Evolutionary conservation across 306 rosid species (phyloP).

Genomic region (Quercus suber): DNA sequence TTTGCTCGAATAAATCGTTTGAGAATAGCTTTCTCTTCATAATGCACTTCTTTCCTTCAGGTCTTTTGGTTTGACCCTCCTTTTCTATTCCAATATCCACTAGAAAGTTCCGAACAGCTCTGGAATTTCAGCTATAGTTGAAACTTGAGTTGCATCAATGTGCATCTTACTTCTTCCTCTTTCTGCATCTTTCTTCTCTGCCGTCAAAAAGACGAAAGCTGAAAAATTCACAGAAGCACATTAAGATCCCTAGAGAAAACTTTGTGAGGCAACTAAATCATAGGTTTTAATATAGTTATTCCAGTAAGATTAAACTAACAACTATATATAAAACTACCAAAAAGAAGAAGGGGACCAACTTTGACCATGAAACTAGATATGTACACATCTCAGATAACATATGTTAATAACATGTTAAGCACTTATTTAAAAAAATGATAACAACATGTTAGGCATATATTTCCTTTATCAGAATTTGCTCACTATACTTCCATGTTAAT

Average conservation of each 20-base stretch:
- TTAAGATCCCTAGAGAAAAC: slow-evolving; percentile 1
- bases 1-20: slow-evolving; percentile 72
- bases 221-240: slow-evolving; percentile 34
- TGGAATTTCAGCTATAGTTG: slow-evolving; percentile 55
- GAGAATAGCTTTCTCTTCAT: slow-evolving; percentile 88
- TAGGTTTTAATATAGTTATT: background rate
- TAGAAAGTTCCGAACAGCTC: slow-evolving; percentile 76
- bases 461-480: background rate
- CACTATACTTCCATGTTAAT: background rate
- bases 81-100: slow-evolving; percentile 94
- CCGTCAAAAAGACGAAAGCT: slow-evolving; percentile 72
- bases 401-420: background rate
- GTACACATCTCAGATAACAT: background rate
- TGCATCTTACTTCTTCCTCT: slow-evolving; percentile 35
- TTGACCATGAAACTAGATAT: background rate
- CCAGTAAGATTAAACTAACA: background rate
- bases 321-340: background rate
- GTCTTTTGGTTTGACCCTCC: slow-evolving; percentile 68
- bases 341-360: background rate
- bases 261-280: slow-evolving; percentile 1
- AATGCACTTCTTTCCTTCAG: slow-evolving; percentile 65
- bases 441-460: background rate
- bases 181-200: slow-evolving; percentile 58
- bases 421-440: background rate
- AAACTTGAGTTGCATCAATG: slow-evolving; percentile 8